A percentile compares a stretch with the other conserved stretches of the same genome.
phyloP scores from a whole-genome alignment of 768 basidiomycete species.

The Ephemerocybe angulata region DNA sequence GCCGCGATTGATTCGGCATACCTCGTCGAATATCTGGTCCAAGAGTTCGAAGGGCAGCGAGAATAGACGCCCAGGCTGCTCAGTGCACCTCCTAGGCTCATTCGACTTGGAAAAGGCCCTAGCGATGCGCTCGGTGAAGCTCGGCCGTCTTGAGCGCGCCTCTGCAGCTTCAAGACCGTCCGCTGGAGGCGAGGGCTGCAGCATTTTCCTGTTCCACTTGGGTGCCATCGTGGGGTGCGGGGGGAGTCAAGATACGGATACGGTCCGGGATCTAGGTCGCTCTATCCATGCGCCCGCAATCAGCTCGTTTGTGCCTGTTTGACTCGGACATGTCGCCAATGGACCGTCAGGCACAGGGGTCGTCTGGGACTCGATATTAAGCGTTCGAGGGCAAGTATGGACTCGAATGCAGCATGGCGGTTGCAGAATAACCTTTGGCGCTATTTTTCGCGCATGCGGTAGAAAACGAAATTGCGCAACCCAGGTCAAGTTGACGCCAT shows the following conservation, averaged over 20 bases:
- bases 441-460: neutral
- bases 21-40: slow-evolving; percentile 1
- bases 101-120: neutral
- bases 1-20: neutral
- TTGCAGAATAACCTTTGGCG: neutral
- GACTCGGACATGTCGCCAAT: neutral
- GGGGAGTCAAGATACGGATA: neutral
- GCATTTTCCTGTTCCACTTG: slow-evolving; percentile 8
- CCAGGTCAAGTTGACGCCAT: slow-evolving; percentile 6
- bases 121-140: neutral
- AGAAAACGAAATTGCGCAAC: neutral
- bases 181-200: neutral
- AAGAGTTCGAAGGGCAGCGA: slow-evolving; percentile 3
- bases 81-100: neutral
- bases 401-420: neutral
- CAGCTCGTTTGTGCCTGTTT: slow-evolving; percentile 3
- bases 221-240: neutral
- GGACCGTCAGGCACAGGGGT: neutral
- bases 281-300: neutral
- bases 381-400: neutral
- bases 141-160: neutral
- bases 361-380: neutral
- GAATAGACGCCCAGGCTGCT: neutral
- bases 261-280: neutral
- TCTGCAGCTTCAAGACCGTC: neutral